Percentiles rank a stretch among this genome's conserved stretches.
Conservation (phyloP, 768 basidiomycete genomes). For the Agrocybe chaxingu region DNA sequence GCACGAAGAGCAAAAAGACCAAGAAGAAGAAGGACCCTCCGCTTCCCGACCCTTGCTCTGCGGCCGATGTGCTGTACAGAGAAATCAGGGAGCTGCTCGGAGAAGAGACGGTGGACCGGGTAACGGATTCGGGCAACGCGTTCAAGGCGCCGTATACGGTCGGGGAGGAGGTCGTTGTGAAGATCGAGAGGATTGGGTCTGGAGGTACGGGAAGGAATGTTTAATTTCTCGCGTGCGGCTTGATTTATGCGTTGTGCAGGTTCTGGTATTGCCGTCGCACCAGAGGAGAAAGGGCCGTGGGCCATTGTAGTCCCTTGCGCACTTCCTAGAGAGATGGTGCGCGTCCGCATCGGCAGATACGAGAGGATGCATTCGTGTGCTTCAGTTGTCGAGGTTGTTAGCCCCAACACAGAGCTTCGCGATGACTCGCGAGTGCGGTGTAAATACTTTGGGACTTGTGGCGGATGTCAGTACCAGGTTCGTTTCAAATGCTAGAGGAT, state of each 20-base stretch:
- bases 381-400: conserved; percentile 64
- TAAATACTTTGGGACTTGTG: conserved; percentile 86
- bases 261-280: conserved; percentile 59
- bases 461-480: conserved; percentile 94
- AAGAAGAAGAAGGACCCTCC: conserved; percentile 34
- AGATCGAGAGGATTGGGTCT: conserved; percentile 62
- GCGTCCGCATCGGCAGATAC: conserved; percentile 68
- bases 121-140: conserved; percentile 46
- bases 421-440: conserved; percentile 69
- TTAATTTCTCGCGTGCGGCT: background rate
- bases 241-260: conserved; percentile 37
- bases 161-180: conserved; percentile 63
- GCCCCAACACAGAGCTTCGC: conserved; percentile 60
- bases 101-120: conserved; percentile 45
- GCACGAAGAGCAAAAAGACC: conserved; percentile 19
- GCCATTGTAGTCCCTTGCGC: conserved; percentile 81
- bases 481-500: conserved; percentile 4
- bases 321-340: conserved; percentile 79
- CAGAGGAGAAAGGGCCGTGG: conserved; percentile 58
- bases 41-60: conserved; percentile 61
- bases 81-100: conserved; percentile 74
- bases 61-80: conserved; percentile 71
- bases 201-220: conserved; percentile 40
- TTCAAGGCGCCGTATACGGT: conserved; percentile 58
- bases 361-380: conserved; percentile 72